phyloP scores from a whole-genome alignment of 2,329 filamentous ascomycete species.

The Monosporascus sp. region DNA sequence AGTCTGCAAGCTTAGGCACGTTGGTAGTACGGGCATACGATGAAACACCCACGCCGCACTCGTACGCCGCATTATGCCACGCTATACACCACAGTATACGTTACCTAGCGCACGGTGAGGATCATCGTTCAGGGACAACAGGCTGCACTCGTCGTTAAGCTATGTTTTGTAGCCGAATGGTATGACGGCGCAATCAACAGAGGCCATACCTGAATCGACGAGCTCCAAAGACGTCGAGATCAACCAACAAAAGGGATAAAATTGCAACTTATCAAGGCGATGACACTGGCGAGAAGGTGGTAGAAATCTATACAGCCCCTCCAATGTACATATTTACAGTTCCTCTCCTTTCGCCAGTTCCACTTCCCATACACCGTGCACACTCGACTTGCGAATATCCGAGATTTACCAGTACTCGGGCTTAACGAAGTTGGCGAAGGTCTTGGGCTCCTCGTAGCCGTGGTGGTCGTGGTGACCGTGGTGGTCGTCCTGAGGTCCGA shows the following conservation, averaged over 20 bases:
- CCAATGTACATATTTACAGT: neutral
- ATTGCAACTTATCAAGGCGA: no score
- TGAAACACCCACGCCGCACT: neutral
- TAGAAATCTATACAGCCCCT: neutral
- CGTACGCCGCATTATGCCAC: neutral
- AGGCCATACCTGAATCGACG: neutral
- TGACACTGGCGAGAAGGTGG: neutral
- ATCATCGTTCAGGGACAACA: neutral
- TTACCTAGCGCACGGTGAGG: neutral
- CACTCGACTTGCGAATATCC: neutral
- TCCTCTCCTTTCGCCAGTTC: constrained; percentile 2
- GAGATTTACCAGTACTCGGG: constrained; percentile 78
- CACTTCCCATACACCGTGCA: neutral
- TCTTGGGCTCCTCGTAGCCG: constrained; percentile 82
- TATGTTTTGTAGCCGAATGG: neutral
- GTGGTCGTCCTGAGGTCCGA: constrained; percentile 73
- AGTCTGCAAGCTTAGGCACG: neutral
- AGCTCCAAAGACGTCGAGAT: neutral
- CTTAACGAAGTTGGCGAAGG: constrained; percentile 92
- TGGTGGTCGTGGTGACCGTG: constrained; percentile 54
- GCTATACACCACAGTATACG: neutral
- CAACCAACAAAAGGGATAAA: neutral
- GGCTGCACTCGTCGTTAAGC: neutral
- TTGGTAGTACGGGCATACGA: neutral
- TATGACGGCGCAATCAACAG: neutral